These are phyloP conservation scores for Cicer judaicum DNA, from an alignment of 306 rosid genomes.

Conservation along the genomic window DNA sequence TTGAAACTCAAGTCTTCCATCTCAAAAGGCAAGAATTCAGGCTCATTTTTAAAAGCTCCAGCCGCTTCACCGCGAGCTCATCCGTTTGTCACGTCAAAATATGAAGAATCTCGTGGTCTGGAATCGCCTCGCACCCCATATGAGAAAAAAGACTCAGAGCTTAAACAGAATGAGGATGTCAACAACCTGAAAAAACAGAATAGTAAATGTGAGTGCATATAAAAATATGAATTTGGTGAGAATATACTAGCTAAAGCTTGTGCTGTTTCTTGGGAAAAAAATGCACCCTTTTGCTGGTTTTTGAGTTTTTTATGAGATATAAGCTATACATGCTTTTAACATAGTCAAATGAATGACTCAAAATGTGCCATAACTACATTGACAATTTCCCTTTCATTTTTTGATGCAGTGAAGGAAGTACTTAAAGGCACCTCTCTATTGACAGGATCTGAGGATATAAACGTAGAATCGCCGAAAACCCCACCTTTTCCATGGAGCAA, in stretches of 20 bases:
- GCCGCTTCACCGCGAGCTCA: slow-evolving; percentile 67
- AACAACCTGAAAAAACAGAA: background rate
- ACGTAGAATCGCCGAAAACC: slow-evolving; percentile 55
- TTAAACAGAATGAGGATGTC: slow-evolving; percentile 30
- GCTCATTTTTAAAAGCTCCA: slow-evolving; percentile 48
- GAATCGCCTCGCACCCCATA: slow-evolving; percentile 56
- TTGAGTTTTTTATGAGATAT: background rate
- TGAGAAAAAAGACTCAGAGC: slow-evolving; percentile 27
- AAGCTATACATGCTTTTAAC: background rate
- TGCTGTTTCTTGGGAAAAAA: background rate
- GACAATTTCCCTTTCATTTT: slow-evolving; percentile 31
- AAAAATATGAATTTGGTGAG: slow-evolving; percentile 1
- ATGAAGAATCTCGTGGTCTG: slow-evolving; percentile 44
- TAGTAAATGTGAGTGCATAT: slow-evolving; percentile 44
- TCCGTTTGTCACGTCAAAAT: slow-evolving; percentile 23
- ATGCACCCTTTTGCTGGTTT: background rate
- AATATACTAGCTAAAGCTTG: slow-evolving; percentile 11
- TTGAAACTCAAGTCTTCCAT: slow-evolving; percentile 50
- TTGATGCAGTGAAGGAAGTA: slow-evolving; percentile 63
- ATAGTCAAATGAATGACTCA: background rate
- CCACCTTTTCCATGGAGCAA: slow-evolving; percentile 57
- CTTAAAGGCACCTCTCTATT: slow-evolving; percentile 50
- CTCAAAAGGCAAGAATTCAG: slow-evolving; percentile 46
- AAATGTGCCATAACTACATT: slow-evolving; percentile 9
- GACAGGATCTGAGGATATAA: slow-evolving; percentile 53